phyloP scores from a whole-genome alignment of 306 rosid genomes.

The Glycine latifolia region DNA sequence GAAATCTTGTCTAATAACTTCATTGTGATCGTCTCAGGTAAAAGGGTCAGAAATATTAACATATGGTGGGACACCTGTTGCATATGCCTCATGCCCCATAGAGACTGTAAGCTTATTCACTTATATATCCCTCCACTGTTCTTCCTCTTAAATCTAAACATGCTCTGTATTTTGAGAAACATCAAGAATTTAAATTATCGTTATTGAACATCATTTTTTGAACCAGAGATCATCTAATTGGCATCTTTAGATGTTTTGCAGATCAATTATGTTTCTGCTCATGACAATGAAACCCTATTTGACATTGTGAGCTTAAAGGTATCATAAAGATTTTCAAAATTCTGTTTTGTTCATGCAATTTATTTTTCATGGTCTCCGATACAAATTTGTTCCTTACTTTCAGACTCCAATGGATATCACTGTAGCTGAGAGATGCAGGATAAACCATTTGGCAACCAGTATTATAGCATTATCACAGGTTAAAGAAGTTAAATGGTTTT shows the following conservation, averaged over 20 bases:
- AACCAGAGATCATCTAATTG: conserved; percentile 35
- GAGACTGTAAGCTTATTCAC: conserved; percentile 71
- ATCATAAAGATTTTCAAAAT: conserved; percentile 42
- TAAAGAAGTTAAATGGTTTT: conserved; percentile 41
- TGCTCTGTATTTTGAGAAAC: conserved; percentile 32
- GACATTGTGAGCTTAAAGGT: conserved; percentile 93
- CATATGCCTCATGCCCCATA: conserved; percentile 70
- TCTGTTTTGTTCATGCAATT: conserved; percentile 34
- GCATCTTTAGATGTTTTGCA: conserved; percentile 54
- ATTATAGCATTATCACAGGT: conserved; percentile 91
- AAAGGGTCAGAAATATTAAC: conserved; percentile 86
- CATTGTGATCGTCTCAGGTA: conserved; percentile 59
- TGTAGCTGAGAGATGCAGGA: conserved; percentile 85
- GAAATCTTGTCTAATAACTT: conserved; percentile 28
- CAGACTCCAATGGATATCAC: conserved; percentile 73
- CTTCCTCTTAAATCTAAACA: conserved; percentile 32
- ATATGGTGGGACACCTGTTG: conserved; percentile 78
- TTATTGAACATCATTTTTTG: conserved; percentile 28
- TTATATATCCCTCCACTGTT: conserved; percentile 31
- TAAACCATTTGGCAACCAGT: conserved; percentile 90
- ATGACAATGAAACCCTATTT: conserved; percentile 91
- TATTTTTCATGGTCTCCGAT: conserved; percentile 31
- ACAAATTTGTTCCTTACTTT: conserved; percentile 43
- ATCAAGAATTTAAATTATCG: conserved; percentile 10
- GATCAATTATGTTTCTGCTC: conserved; percentile 95